Percentiles rank a stretch among this genome's conserved stretches.
Evolutionary conservation across 768 basidiomycete genomes (phyloP).

Genomic region (Russula dissimulans): DNA sequence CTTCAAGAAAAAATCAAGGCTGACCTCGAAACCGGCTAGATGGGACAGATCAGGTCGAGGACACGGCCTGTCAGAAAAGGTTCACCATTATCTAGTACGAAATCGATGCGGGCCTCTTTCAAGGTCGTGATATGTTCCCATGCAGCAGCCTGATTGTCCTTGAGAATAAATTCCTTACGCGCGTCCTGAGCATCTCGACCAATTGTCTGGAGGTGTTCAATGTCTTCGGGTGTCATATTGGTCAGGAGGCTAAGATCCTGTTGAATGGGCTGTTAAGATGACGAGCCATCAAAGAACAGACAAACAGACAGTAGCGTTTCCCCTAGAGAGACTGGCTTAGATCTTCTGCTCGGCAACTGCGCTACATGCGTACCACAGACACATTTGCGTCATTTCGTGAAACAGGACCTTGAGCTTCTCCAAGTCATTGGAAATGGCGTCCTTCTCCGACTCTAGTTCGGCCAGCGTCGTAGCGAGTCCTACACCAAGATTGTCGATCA

Average conservation of each 20-base stretch:
- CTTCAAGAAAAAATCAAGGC: background rate
- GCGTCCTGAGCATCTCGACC: conserved; percentile 73
- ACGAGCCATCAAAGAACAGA: background rate
- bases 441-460: conserved; percentile 47
- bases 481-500: conserved; percentile 23
- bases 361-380: conserved; percentile 53
- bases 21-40: conserved; percentile 84
- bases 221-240: conserved; percentile 73
- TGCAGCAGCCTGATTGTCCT: conserved; percentile 65
- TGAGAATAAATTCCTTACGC: conserved; percentile 71
- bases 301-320: conserved; percentile 75
- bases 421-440: conserved; percentile 35
- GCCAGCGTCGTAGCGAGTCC: conserved; percentile 69
- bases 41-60: background rate
- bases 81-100: conserved; percentile 85
- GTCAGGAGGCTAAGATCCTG: conserved; percentile 89
- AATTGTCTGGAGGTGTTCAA: conserved; percentile 73
- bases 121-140: conserved; percentile 65
- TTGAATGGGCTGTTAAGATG: background rate
- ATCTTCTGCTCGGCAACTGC: background rate
- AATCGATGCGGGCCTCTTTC: conserved; percentile 53
- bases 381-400: conserved; percentile 84
- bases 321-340: conserved; percentile 40
- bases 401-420: conserved; percentile 57
- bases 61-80: background rate